Conservation (phyloP, 2,329 filamentous ascomycete genomes). For the Penicillium sp. region DNA sequence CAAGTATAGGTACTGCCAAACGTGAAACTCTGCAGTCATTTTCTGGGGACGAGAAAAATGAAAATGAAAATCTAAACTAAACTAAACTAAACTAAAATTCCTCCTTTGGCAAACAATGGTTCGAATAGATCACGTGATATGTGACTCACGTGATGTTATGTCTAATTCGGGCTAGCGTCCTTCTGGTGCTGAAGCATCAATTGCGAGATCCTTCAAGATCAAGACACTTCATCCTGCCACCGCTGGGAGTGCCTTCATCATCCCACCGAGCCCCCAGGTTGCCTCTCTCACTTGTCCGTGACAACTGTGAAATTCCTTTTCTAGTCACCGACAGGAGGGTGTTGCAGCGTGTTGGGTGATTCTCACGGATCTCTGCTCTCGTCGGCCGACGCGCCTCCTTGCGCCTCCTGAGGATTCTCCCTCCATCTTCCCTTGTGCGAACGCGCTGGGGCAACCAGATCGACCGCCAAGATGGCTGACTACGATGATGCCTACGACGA, state of each 20-base stretch:
- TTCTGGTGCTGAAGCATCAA: slow-evolving; percentile 24
- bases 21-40: too few species aligned
- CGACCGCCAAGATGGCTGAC: slow-evolving; percentile 46
- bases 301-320: slow-evolving; percentile 9
- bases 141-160: not conserved
- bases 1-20: too few species aligned
- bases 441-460: slow-evolving; percentile 2
- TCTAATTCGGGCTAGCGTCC: slow-evolving; percentile 17
- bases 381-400: slow-evolving; percentile 21
- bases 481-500: slow-evolving; percentile 63
- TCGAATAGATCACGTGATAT: slow-evolving; percentile 20
- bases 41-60: too few species aligned
- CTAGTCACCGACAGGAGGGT: slow-evolving; percentile 18
- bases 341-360: slow-evolving; percentile 22
- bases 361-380: slow-evolving; percentile 14
- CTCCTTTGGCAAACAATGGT: too few species aligned
- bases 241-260: slow-evolving; percentile 20
- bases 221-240: slow-evolving; percentile 26
- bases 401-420: slow-evolving; percentile 12
- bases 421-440: slow-evolving; percentile 8
- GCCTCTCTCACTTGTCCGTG: slow-evolving; percentile 14
- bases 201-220: slow-evolving; percentile 22
- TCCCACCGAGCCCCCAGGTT: slow-evolving; percentile 25
- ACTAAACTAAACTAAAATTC: too few species aligned
- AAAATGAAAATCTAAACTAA: not conserved